Conservation (phyloP, 192 early-diverging fungal species). For the Backusella liffmaniae region DNA sequence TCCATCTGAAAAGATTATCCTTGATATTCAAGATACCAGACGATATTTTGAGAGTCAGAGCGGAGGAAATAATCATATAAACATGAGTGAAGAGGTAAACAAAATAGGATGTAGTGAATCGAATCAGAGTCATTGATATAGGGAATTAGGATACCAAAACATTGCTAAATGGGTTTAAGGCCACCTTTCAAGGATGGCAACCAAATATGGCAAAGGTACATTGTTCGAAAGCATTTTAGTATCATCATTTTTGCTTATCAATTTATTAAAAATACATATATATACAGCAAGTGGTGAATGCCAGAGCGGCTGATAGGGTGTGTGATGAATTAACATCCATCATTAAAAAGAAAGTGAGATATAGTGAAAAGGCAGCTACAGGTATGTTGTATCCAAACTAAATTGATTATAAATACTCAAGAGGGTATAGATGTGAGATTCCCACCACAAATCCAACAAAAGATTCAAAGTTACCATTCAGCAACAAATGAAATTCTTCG, state of each 20-base stretch:
- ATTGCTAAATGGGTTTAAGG: constrained; percentile 17
- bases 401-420: not conserved
- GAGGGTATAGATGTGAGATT: constrained; percentile 31
- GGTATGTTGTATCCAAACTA: constrained; percentile 11
- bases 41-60: constrained; percentile 78
- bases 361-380: constrained; percentile 26
- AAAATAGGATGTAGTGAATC: not conserved
- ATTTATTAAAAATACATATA: too few relatives aligned
- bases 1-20: constrained; percentile 45
- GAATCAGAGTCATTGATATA: not conserved
- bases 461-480: constrained; percentile 44
- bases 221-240: not conserved
- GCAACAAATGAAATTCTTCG: constrained; percentile 53
- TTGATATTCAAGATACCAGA: constrained; percentile 75
- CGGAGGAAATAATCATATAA: constrained; percentile 15
- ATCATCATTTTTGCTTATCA: too few relatives aligned
- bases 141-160: not conserved
- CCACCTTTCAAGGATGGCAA: constrained; percentile 26
- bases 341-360: constrained; percentile 13
- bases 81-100: constrained; percentile 23
- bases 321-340: constrained; percentile 11
- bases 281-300: constrained; percentile 15
- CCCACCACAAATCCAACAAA: constrained; percentile 40
- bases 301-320: constrained; percentile 20
- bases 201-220: constrained; percentile 30